Base-by-base conservation (phyloP, 2,329 filamentous ascomycete genomes). In the Aureobasidium sp. region DNA sequence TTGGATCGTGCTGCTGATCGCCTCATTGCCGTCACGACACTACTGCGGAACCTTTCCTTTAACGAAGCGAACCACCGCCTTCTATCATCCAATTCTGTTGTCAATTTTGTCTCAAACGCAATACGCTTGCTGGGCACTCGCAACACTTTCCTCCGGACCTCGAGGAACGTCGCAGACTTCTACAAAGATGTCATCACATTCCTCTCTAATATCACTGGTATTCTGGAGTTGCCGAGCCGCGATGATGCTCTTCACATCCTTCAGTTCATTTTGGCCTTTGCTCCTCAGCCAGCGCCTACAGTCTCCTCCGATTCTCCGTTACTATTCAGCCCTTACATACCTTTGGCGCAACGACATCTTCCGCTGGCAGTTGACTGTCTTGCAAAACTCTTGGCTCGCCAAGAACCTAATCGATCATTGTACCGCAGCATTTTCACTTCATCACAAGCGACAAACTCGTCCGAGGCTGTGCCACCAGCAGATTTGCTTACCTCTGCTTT, bases 181-280 rank as follows among this genome's bases (percentile, higher is more conserved):
- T 96, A 97, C 90, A 99, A 99, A 76, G 94, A 99, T 73, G 80
- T 91, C 33, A 85, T 97, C 62, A 87, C 91, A 17, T 85, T 96
- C 67, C 79, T 99, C 60, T 97, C 93, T 62, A 97, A 99, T 73
- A 69, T 74, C 64, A 85, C 95, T 52, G 86, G 91, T 8, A 85
- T 89, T 50, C 83, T 97, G 58, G 88, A 93, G 70, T 79, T 99
- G 42, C 88, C 91, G 1, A 88, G 88, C 22, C 87, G 89, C 65
- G 92, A 97, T 70, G 92, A 97, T 71, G 92, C 92, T 0, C 79
- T 91, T 42, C 91, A 89, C 69, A 80, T 97, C 7, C 78, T 99
- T 42, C 88, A 96, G 70, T 96, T 99, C 73, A 79, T 99, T 31
- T 79, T 97, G 56, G 86, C 93, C 1, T 99, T 99, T 75, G 90